Evolutionary conservation across 164 flowering plant genomes (phyloP).

Genomic region (Vitis riparia): DNA sequence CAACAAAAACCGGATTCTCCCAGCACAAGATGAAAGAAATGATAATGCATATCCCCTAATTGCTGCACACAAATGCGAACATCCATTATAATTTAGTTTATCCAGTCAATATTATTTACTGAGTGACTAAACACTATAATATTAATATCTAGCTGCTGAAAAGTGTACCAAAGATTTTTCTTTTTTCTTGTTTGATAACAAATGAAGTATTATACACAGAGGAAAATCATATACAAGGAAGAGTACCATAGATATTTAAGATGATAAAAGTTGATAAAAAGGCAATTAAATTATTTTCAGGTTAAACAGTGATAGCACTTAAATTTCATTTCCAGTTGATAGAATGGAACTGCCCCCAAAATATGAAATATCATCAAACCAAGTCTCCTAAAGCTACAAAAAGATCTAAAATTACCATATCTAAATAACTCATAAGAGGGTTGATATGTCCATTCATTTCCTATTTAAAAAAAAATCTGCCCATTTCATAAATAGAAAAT

Average conservation of each 20-base stretch:
- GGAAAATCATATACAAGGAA: too few species aligned
- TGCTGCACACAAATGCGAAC: constrained; percentile 54
- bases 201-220: too few species aligned
- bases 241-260: neutral
- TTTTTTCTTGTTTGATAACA: too few species aligned
- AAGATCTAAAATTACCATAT: too few species aligned
- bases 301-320: neutral
- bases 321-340: too few species aligned
- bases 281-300: neutral
- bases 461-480: too few species aligned
- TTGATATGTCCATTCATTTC: too few species aligned
- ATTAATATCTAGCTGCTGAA: neutral
- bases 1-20: constrained; percentile 89
- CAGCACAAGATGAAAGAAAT: constrained; percentile 89
- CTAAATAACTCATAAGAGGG: too few species aligned
- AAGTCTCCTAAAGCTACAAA: too few species aligned
- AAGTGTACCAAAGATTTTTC: neutral
- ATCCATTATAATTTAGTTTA: neutral
- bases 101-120: neutral
- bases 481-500: neutral
- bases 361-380: too few species aligned
- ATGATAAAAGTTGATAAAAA: neutral
- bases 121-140: neutral
- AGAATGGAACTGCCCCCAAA: too few species aligned
- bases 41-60: constrained; percentile 94